Evolutionary conservation across 2,329 filamentous ascomycete species (phyloP), one percentile per base, ranked within the genome.

Genomic region (Colletotrichum phormii): DNA sequence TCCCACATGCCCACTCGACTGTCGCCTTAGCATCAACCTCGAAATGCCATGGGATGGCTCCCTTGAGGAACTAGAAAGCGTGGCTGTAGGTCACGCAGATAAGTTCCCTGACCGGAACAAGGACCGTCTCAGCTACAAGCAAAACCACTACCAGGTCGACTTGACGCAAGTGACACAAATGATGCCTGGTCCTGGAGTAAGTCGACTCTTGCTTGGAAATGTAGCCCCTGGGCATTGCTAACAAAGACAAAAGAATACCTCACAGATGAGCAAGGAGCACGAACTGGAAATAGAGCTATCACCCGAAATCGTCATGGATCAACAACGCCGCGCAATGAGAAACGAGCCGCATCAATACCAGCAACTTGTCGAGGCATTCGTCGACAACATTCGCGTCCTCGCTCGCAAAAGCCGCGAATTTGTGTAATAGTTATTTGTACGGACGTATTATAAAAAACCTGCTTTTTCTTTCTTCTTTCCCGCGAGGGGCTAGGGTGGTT

Each of bases 11-110:
- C 90, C 90, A 3, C 94, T 98, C 78, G 97, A 99, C 82, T 98
- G 95, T 83, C 94, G 97, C 12, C 92, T 99, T 76, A 97, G 95
- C 78, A 91, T 99, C 79, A 98, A 98, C 79, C 89, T 99, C 2
- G 97, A 99, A 89, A 95, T 97, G 89, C 89, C 92, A 66, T 97
- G 92, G 85, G 89, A 95, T 4, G 94, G 95, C 1, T 78, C 93
- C 0, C 86, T 91, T 4, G 85, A 89, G 51, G 89, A 90, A 72
- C 81, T 91, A 15, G 86, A 89, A 76, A 78, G 81, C 29, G 69
- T 83, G 64, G 78, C 78, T 60, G 81, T 78, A 54, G 78, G 75
- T 65, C 82, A 76, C 75, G 81, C 67, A 76, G 86, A 79, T 78
- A 85, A 78, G 33, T 81, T 82, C 76, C 84, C 88, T 7, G 92